Conservation (phyloP, 768 basidiomycete genomes). For the Clathrus columnatus region DNA sequence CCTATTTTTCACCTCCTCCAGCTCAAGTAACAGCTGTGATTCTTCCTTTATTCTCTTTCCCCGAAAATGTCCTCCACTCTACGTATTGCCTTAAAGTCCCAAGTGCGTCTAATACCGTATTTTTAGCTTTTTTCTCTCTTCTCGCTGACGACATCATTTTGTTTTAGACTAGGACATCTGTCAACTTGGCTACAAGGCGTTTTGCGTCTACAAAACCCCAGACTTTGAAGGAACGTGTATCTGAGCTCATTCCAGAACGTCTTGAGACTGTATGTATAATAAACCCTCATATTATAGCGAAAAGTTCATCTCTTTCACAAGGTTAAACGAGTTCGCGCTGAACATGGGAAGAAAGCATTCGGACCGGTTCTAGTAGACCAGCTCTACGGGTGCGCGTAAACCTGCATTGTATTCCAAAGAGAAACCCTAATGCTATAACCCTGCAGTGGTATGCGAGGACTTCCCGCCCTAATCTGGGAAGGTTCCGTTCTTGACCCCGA, state of each 20-base stretch:
- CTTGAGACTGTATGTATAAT: conserved; percentile 51
- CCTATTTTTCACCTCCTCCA: no score
- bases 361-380: conserved; percentile 88
- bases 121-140: not conserved
- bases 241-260: conserved; percentile 88
- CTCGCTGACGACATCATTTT: not conserved
- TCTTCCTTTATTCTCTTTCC: not conserved
- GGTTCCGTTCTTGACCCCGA: conserved; percentile 97
- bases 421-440: conserved; percentile 7
- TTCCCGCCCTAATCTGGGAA: conserved; percentile 96
- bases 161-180: not conserved
- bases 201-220: conserved; percentile 61
- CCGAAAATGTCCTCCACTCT: not conserved
- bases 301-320: conserved; percentile 22
- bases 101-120: not conserved
- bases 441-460: conserved; percentile 73
- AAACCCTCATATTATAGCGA: conserved; percentile 3
- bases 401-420: not conserved
- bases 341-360: conserved; percentile 88
- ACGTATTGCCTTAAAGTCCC: not conserved
- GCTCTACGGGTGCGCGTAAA: conserved; percentile 62
- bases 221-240: conserved; percentile 85
- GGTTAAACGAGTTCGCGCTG: conserved; percentile 77
- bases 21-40: not conserved
- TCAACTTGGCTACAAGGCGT: conserved; percentile 4